Percentiles rank a stretch among this genome's conserved stretches.
phyloP scores from a whole-genome alignment of 2,329 filamentous ascomycete genomes.

The Calonectria naviculata region DNA sequence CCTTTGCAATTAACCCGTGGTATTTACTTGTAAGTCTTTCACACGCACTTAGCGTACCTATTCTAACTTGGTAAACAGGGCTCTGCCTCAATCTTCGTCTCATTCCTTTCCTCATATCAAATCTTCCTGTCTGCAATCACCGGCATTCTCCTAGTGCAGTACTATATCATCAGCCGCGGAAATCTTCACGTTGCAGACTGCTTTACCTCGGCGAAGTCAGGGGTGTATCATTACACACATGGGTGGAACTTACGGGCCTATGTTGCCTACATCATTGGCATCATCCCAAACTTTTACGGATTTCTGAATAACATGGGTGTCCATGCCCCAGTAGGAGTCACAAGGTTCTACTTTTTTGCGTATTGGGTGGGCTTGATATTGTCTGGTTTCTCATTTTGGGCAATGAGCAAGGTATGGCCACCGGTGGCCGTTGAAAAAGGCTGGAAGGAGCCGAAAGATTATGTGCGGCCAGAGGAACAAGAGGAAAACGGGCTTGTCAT shows the following conservation, averaged over 20 bases:
- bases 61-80: not conserved
- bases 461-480: constrained; percentile 7
- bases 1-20: constrained; percentile 15
- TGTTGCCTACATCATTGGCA: constrained; percentile 17
- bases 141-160: constrained; percentile 54
- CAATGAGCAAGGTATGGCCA: constrained; percentile 6
- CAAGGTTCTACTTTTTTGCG: constrained; percentile 10
- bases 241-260: constrained; percentile 14
- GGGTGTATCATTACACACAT: constrained; percentile 13
- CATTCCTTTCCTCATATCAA: constrained; percentile 49
- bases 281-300: constrained; percentile 19
- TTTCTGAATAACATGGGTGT: constrained; percentile 12
- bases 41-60: not conserved
- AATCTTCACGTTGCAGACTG: constrained; percentile 7
- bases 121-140: constrained; percentile 54
- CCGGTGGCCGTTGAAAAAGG: not conserved
- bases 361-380: constrained; percentile 2
- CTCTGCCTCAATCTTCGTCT: constrained; percentile 8
- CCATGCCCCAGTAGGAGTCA: not conserved
- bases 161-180: constrained; percentile 48
- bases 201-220: not conserved
- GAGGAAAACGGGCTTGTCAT: not conserved
- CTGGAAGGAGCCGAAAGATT: constrained; percentile 11
- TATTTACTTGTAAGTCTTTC: not conserved
- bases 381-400: constrained; percentile 1